Evolutionary conservation across 805 yeast species (phyloP).

Genomic region (Starmerella powellii): DNA sequence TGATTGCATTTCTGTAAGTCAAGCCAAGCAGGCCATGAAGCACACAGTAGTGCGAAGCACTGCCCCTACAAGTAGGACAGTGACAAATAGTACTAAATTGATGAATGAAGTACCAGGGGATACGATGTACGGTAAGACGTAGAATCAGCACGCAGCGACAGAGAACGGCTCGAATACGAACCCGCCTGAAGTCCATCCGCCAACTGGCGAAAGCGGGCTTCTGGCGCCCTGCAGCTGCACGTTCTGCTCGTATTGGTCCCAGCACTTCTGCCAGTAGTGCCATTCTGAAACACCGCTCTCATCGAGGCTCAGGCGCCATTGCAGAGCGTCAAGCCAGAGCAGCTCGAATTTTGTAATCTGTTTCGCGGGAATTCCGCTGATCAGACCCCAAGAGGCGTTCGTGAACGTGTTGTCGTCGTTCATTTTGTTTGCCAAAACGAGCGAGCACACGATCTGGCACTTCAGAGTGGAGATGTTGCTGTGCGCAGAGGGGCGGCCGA

Average conservation of each 20-base stretch:
- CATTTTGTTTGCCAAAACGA: conserved; percentile 81
- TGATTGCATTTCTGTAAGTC: too few species aligned
- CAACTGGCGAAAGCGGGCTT: conserved; percentile 8
- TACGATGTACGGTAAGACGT: background rate
- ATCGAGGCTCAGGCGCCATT: conserved; percentile 13
- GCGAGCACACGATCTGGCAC: conserved; percentile 45
- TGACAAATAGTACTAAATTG: too few species aligned
- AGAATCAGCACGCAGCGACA: conserved; percentile 15
- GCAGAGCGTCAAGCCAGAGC: conserved; percentile 41
- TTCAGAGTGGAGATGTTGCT: conserved; percentile 1
- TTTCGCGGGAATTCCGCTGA: conserved; percentile 63
- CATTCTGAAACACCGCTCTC: conserved; percentile 14
- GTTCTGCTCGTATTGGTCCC: conserved; percentile 13
- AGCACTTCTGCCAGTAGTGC: conserved; percentile 18
- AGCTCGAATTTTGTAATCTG: conserved; percentile 57
- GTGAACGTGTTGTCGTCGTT: conserved; percentile 95
- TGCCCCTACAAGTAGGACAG: too few species aligned
- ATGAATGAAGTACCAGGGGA: background rate
- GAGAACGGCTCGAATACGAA: conserved; percentile 11
- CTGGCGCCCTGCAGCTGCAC: background rate
- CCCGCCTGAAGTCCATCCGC: conserved; percentile 6
- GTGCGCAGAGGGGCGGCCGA: background rate
- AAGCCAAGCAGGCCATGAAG: too few species aligned
- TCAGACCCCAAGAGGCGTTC: conserved; percentile 89
- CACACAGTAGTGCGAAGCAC: too few species aligned